Conservation (phyloP, 2,329 filamentous ascomycete genomes). For the Ascomycota sp. region DNA sequence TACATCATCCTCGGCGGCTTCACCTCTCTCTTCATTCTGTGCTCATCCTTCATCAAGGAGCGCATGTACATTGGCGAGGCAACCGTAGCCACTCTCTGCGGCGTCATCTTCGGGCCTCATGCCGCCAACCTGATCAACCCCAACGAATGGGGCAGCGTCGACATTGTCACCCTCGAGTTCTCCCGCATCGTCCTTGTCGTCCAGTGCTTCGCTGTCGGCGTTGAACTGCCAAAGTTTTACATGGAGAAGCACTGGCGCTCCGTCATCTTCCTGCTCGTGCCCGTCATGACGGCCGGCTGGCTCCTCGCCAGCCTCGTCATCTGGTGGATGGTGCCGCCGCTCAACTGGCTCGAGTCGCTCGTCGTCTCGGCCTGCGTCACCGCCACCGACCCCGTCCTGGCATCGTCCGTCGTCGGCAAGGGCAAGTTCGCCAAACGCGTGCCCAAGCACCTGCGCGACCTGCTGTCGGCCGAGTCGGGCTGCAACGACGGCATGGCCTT, state of each 20-base stretch:
- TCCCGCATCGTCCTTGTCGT: slow-evolving; percentile 78
- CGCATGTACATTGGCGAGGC: slow-evolving; percentile 96
- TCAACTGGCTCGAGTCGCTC: slow-evolving; percentile 81
- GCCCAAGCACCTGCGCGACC: slow-evolving; percentile 87
- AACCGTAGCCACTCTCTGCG: slow-evolving; percentile 74
- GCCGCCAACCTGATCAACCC: slow-evolving; percentile 66
- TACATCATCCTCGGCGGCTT: slow-evolving; percentile 97
- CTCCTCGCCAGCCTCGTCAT: slow-evolving; percentile 81
- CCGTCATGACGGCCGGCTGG: slow-evolving; percentile 97
- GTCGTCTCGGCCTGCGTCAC: slow-evolving; percentile 84
- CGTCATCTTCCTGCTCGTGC: slow-evolving; percentile 68
- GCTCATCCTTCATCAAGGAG: slow-evolving; percentile 95
- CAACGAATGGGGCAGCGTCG: slow-evolving; percentile 56
- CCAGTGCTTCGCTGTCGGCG: slow-evolving; percentile 79
- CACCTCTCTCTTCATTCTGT: slow-evolving; percentile 95
- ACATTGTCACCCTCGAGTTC: slow-evolving; percentile 77
- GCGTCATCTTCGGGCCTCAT: slow-evolving; percentile 76
- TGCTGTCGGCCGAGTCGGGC: slow-evolving; percentile 88
- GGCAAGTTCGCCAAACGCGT: slow-evolving; percentile 97
- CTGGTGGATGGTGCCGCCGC: slow-evolving; percentile 65
- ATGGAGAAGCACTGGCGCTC: slow-evolving; percentile 98
- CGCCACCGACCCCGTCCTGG: slow-evolving; percentile 88
- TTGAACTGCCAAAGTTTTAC: slow-evolving; percentile 80
- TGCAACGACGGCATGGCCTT: slow-evolving; percentile 99
- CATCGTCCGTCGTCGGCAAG: slow-evolving; percentile 94